Conservation (phyloP, 345 rosid species). For the Camelina laxa region DNA sequence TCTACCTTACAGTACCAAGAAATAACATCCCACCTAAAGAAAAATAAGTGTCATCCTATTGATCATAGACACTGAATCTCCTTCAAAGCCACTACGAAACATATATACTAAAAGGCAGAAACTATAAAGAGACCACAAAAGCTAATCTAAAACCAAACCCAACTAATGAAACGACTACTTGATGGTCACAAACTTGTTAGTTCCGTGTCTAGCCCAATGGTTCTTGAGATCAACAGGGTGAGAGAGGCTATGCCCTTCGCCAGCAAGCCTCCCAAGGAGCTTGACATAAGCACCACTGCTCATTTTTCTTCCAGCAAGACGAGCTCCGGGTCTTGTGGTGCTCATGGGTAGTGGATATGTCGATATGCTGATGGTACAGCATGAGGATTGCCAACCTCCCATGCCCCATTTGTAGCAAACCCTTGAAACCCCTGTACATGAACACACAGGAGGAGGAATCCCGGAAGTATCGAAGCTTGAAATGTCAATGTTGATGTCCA, state of each 20-base stretch:
- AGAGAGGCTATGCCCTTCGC: slow-evolving; percentile 63
- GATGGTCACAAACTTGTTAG: slow-evolving; percentile 74
- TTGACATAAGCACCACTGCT: slow-evolving; percentile 70
- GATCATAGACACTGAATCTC: slow-evolving; percentile 9
- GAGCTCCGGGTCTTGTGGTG: slow-evolving; percentile 57
- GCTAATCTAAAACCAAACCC: slow-evolving; percentile 23
- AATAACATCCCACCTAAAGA: background rate
- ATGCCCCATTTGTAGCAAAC: slow-evolving; percentile 74
- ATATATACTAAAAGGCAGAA: slow-evolving; percentile 18
- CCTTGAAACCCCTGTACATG: slow-evolving; percentile 62
- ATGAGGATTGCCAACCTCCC: slow-evolving; percentile 78
- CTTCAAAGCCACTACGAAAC: slow-evolving; percentile 15
- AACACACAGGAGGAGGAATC: slow-evolving; percentile 68
- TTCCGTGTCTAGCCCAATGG: slow-evolving; percentile 78
- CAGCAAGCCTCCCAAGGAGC: slow-evolving; percentile 59
- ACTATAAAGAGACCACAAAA: background rate
- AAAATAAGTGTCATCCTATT: background rate
- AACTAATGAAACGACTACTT: slow-evolving; percentile 41
- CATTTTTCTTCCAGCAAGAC: slow-evolving; percentile 80
- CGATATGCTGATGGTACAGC: slow-evolving; percentile 62
- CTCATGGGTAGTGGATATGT: slow-evolving; percentile 69
- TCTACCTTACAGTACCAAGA: slow-evolving; percentile 17
- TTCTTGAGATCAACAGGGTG: slow-evolving; percentile 63
- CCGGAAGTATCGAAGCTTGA: slow-evolving; percentile 53
- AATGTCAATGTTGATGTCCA: slow-evolving; percentile 47